phyloP scores from a whole-genome alignment of 1,139 yeast species.

The Magnusiomyces tetraspermus region DNA sequence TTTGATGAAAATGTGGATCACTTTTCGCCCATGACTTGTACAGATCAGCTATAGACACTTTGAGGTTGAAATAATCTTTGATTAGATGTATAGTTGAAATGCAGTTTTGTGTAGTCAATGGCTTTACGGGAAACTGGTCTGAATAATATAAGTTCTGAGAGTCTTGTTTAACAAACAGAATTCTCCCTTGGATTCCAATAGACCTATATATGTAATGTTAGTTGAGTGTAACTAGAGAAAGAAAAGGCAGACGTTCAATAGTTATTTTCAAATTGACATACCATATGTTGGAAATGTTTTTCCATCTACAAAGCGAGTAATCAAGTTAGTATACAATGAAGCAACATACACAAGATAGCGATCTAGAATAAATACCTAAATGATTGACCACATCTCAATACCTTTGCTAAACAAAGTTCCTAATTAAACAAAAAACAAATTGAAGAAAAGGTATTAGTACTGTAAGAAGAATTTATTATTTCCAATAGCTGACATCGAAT shows the following conservation, averaged over 20 bases:
- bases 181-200: slow-evolving; percentile 31
- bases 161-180: slow-evolving; percentile 31
- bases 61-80: slow-evolving; percentile 60
- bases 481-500: background rate
- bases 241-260: background rate
- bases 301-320: slow-evolving; percentile 26
- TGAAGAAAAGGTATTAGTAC: background rate
- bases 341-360: background rate
- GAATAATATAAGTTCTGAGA: slow-evolving; percentile 28
- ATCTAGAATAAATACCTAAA: slow-evolving; percentile 17
- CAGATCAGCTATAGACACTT: slow-evolving; percentile 44
- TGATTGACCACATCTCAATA: slow-evolving; percentile 76
- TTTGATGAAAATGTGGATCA: slow-evolving; percentile 42
- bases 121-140: slow-evolving; percentile 17
- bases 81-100: slow-evolving; percentile 37
- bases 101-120: slow-evolving; percentile 12
- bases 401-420: slow-evolving; percentile 26
- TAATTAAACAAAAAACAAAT: background rate
- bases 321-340: background rate
- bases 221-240: too few relatives aligned
- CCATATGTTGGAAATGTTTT: slow-evolving; percentile 20
- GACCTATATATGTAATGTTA: slow-evolving; percentile 25
- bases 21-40: slow-evolving; percentile 52
- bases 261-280: background rate
- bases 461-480: background rate